Conservation (phyloP, 1,284 basidiomycete species). For the Fomitopsis palustris region DNA sequence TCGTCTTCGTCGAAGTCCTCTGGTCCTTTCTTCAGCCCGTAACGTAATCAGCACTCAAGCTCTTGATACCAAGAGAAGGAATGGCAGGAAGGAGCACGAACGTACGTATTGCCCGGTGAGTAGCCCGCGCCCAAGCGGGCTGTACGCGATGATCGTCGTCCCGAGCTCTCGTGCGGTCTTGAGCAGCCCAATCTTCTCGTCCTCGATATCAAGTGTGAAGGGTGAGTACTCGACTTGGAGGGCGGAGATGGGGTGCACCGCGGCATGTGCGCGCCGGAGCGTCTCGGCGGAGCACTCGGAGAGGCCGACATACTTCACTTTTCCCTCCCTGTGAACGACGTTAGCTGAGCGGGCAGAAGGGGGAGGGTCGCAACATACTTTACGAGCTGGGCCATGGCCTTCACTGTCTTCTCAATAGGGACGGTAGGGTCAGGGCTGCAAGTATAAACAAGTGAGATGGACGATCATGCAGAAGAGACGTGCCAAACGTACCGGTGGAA, state of each 20-base stretch:
- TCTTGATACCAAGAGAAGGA: no score
- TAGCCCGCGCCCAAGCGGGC: slow-evolving; percentile 60
- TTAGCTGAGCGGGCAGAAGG: background rate
- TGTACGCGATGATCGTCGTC: slow-evolving; percentile 55
- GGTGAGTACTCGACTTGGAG: slow-evolving; percentile 66
- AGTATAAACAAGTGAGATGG: background rate
- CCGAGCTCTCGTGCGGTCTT: slow-evolving; percentile 51
- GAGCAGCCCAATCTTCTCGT: slow-evolving; percentile 42
- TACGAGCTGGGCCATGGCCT: slow-evolving; percentile 51
- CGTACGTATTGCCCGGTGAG: slow-evolving; percentile 52
- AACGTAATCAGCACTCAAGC: background rate
- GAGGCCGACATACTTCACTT: slow-evolving; percentile 58
- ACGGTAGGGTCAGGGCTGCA: slow-evolving; percentile 37
- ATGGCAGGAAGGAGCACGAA: background rate
- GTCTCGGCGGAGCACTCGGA: slow-evolving; percentile 58
- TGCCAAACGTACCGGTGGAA: slow-evolving; percentile 30
- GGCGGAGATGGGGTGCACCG: slow-evolving; percentile 56
- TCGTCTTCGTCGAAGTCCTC: slow-evolving; percentile 50
- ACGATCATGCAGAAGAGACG: no score
- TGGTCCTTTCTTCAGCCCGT: background rate
- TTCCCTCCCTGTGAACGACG: slow-evolving; percentile 55
- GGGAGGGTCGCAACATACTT: slow-evolving; percentile 40
- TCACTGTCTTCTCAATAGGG: slow-evolving; percentile 39
- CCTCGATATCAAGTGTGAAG: slow-evolving; percentile 52
- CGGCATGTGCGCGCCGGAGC: slow-evolving; percentile 61